Percentiles rank a stretch among this genome's conserved stretches.
phyloP scores from a whole-genome alignment of 2,329 filamentous ascomycete species.

The Fusarium goolgardi region DNA sequence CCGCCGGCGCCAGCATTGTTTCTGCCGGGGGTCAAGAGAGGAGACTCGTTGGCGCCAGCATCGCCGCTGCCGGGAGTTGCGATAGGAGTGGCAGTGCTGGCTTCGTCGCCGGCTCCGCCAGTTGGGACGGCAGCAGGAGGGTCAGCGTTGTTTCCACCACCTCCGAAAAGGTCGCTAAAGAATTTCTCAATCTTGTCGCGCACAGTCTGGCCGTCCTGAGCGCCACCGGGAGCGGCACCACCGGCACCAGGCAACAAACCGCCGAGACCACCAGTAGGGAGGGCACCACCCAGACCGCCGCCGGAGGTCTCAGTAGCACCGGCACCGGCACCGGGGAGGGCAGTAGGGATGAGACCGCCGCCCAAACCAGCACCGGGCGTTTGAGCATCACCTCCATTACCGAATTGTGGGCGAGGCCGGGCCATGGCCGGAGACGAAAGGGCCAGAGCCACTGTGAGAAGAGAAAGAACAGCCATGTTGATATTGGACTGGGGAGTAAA shows the following conservation, averaged over 20 bases:
- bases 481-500: constrained; percentile 17
- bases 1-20: constrained; percentile 7
- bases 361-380: constrained; percentile 34
- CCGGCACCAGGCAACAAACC: background rate
- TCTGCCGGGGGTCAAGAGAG: constrained; percentile 14
- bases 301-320: constrained; percentile 3
- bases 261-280: background rate
- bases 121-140: constrained; percentile 13
- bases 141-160: constrained; percentile 4
- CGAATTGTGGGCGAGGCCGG: constrained; percentile 33
- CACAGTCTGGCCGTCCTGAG: background rate
- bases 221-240: background rate
- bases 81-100: background rate
- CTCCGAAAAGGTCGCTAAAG: constrained; percentile 12
- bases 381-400: constrained; percentile 15
- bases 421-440: constrained; percentile 40
- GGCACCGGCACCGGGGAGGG: constrained; percentile 14
- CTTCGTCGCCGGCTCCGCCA: constrained; percentile 3
- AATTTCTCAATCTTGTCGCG: constrained; percentile 8
- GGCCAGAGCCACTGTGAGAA: constrained; percentile 46
- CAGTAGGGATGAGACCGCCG: constrained; percentile 14
- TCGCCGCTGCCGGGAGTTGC: constrained; percentile 10
- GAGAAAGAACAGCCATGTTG: constrained; percentile 46
- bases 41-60: background rate
- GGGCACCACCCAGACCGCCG: background rate